These are phyloP conservation scores for Flaveria brownii DNA, from an alignment of 129 eudicot genomes.

Conservation along the genomic window DNA sequence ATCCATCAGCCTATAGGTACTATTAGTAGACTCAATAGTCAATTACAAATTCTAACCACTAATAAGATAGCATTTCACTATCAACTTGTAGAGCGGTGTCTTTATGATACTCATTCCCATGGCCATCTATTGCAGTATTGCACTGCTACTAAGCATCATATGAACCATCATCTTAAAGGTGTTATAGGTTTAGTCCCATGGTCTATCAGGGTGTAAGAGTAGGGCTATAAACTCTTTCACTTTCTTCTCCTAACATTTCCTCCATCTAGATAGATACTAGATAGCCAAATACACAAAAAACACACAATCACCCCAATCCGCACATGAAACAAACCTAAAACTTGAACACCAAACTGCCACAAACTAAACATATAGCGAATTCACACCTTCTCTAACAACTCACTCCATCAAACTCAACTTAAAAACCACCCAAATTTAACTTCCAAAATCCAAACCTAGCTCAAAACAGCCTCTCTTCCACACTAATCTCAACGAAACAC, in stretches of 20 bases:
- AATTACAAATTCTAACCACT: not conserved
- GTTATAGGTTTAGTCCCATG: not conserved
- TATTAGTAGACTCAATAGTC: not conserved
- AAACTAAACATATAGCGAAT: no score
- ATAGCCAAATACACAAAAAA: no score
- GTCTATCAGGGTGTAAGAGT: not conserved
- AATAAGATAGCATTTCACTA: not conserved
- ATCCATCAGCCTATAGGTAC: not conserved
- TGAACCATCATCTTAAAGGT: not conserved
- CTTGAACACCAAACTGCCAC: not conserved
- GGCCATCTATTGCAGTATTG: slow-evolving; percentile 8
- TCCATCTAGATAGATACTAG: no score
- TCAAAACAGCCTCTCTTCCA: no score
- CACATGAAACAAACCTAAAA: not conserved
- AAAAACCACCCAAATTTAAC: not conserved
- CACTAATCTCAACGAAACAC: no score
- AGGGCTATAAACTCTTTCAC: not conserved
- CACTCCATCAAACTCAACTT: not conserved
- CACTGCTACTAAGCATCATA: not conserved
- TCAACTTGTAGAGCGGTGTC: not conserved
- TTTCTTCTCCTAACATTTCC: not conserved
- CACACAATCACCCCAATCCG: not conserved
- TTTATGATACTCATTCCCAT: not conserved
- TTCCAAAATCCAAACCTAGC: not conserved
- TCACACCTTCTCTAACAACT: not conserved